Evolutionary conservation across 176 grass and related monocot species (phyloP).

Genomic region (Echinochloa phyllopogon): DNA sequence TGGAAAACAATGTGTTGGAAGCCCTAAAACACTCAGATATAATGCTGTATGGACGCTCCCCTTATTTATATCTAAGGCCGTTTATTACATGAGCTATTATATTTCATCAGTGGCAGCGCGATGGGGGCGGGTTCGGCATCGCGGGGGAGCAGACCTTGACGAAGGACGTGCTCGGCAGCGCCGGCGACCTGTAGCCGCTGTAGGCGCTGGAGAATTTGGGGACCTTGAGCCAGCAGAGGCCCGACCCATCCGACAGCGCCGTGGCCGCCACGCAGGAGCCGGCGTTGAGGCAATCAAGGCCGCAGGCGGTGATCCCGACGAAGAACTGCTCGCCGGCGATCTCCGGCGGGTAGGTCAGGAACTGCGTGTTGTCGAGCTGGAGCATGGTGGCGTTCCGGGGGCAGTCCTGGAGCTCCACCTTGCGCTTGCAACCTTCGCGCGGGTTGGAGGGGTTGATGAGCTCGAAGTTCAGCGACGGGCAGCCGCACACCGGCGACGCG

Average conservation of each 20-base stretch:
- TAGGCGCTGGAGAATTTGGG: slow-evolving; percentile 77
- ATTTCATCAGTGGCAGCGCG: background rate
- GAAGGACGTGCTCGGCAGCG: slow-evolving; percentile 89
- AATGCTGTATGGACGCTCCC: no score
- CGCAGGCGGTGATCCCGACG: slow-evolving; percentile 80
- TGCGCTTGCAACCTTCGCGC: slow-evolving; percentile 54
- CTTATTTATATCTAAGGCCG: no score
- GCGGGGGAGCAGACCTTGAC: slow-evolving; percentile 89
- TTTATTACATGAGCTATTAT: background rate
- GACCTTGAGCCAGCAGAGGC: slow-evolving; percentile 88
- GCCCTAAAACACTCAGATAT: no score
- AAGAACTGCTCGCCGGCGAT: slow-evolving; percentile 76
- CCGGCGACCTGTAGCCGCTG: slow-evolving; percentile 71
- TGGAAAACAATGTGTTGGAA: no score
- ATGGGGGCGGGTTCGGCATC: slow-evolving; percentile 17
- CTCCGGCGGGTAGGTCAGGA: slow-evolving; percentile 85
- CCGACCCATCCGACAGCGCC: slow-evolving; percentile 84
- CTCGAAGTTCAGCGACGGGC: slow-evolving; percentile 78
- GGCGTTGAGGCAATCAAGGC: slow-evolving; percentile 78
- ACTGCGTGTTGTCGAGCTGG: slow-evolving; percentile 67
- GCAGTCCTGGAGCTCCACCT: slow-evolving; percentile 55
- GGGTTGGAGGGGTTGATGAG: slow-evolving; percentile 34
- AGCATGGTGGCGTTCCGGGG: slow-evolving; percentile 93
- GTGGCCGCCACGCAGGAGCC: slow-evolving; percentile 77
- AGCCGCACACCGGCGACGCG: slow-evolving; percentile 71